Evolutionary conservation across 2,329 filamentous ascomycete species (phyloP).

Genomic region (Zasmidium cellare): DNA sequence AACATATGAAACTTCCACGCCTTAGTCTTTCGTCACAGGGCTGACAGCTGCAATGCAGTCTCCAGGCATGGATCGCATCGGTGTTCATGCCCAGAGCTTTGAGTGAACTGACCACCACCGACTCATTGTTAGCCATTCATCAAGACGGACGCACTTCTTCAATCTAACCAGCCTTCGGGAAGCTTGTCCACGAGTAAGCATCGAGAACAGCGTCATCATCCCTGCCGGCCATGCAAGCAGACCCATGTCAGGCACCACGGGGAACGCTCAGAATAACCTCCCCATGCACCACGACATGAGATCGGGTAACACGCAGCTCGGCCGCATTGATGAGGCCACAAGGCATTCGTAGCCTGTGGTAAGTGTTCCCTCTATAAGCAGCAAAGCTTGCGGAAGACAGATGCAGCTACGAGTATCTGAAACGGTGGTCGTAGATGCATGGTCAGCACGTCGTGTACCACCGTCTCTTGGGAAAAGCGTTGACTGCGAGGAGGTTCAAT

Average conservation of each 20-base stretch:
- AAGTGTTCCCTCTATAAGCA: background rate
- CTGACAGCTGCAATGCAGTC: background rate
- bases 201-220: background rate
- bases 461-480: too few species aligned
- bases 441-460: background rate
- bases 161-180: too few species aligned
- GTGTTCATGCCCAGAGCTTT: background rate
- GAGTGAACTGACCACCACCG: background rate
- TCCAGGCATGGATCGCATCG: background rate
- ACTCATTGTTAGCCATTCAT: background rate
- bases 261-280: background rate
- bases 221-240: background rate
- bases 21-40: background rate
- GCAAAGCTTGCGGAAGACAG: too few species aligned
- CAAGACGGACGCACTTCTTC: too few species aligned
- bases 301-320: background rate
- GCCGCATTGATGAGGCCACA: background rate
- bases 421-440: background rate
- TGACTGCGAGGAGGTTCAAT: too few species aligned
- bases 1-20: too few species aligned
- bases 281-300: background rate
- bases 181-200: background rate
- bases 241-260: background rate
- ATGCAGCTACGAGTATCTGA: slow-evolving; percentile 1
- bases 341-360: too few species aligned